phyloP scores from a whole-genome alignment of 2,329 filamentous ascomycete genomes.

The Penicillium sp. region DNA sequence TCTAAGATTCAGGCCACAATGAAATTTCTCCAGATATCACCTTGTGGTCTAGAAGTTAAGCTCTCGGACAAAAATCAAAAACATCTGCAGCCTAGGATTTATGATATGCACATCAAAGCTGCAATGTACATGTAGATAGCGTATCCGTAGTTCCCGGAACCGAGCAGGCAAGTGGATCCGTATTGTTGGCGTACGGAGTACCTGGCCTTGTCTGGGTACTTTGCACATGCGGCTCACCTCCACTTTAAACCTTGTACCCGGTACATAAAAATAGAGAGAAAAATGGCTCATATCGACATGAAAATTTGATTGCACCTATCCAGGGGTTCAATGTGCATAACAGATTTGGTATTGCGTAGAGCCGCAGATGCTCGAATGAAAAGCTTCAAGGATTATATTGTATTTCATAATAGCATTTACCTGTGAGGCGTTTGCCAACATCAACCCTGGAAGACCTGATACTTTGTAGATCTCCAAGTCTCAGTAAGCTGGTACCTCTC shows the following conservation, averaged over 20 bases:
- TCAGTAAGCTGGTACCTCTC: too few species aligned
- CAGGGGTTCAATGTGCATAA: not conserved
- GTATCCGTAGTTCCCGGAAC: not conserved
- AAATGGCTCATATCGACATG: slow-evolving; percentile 23
- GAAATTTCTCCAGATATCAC: not conserved
- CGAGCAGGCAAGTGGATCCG: slow-evolving; percentile 15
- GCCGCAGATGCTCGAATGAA: not conserved
- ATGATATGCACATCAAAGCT: not conserved
- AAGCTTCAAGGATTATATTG: not conserved
- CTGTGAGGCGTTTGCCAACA: too few species aligned
- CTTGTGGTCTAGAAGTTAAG: not conserved
- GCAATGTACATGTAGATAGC: not conserved
- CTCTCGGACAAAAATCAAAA: not conserved
- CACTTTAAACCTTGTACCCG: slow-evolving; percentile 21
- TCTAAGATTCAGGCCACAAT: not conserved
- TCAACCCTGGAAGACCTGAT: too few species aligned
- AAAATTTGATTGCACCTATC: not conserved
- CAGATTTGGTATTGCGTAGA: not conserved
- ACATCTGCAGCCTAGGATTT: not conserved
- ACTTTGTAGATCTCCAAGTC: too few species aligned
- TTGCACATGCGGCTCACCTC: slow-evolving; percentile 19
- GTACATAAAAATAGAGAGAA: slow-evolving; percentile 12
- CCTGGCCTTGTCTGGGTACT: slow-evolving; percentile 18
- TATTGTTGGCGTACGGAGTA: slow-evolving; percentile 10
- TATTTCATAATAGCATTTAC: not conserved